Base-by-base conservation (phyloP, 768 basidiomycete species). In the Calocybe indica region DNA sequence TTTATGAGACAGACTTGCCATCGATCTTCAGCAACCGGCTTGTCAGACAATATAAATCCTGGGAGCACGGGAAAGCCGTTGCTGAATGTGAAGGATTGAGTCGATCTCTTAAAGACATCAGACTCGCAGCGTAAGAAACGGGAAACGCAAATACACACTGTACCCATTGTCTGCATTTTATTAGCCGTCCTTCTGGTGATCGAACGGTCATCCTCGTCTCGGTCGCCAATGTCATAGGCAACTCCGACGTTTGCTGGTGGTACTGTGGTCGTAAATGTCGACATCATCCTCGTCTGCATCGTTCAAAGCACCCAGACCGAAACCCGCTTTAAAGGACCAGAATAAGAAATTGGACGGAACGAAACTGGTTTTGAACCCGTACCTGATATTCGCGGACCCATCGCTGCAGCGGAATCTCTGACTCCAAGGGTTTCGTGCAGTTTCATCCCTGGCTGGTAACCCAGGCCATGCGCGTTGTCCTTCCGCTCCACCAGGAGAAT, bases 271-370 rank as follows among this genome's bases (percentile, higher is more conserved):
- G 55, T 93, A 94, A 5, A 92, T 72, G 54, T 93, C 91, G 32
- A 90, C 45, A 58, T 93, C 93, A 59, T 97, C 93, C 40, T 94
- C 91, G 42, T 97, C 94, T 2, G 91, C 93, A 46, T 96, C 93
- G 58, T 95, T 96, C 12, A 92, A 65, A 1, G 88, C 90, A 5
- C 92, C 91, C 12, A 94, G 71, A 34, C 92, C 92, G 57, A 93
- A 95, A 1, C 91, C 92, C 59, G 84, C 88, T 88, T 46, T 9
- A 37, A 51, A 38, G 48, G 37, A 29, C 7, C 13, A 28, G 28
- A 43, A 7, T 40, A 2, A 41, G n/a, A 37, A 40, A 47, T n/a
- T 41, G 22, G 22, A 41, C 7, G 2, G 9, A 37, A 10, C 40
- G n/a, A 10, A 43, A 22, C 2, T 12, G 32, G 3, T 36, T 22